Conservation (phyloP, 2,329 filamentous ascomycete genomes). For the Penicillium sclerotiorum region DNA sequence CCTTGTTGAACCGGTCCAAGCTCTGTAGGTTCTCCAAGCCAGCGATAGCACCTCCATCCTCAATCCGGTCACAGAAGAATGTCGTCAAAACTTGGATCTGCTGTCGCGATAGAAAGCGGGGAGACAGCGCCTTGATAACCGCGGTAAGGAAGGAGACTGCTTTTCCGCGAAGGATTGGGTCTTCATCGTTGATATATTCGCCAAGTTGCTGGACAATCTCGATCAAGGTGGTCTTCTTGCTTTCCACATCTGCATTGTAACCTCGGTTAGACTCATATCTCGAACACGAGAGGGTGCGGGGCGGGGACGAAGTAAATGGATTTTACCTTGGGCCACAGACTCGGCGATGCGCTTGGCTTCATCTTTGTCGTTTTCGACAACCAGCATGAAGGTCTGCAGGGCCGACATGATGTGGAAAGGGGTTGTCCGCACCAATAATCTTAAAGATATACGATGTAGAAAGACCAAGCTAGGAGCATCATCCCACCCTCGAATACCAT, state of each 20-base stretch:
- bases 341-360: slow-evolving; percentile 50
- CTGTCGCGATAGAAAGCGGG: slow-evolving; percentile 61
- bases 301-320: slow-evolving; percentile 10
- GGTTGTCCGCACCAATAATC: slow-evolving; percentile 11
- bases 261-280: slow-evolving; percentile 15
- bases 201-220: slow-evolving; percentile 65
- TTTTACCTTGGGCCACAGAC: slow-evolving; percentile 47
- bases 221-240: slow-evolving; percentile 62
- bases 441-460: slow-evolving; percentile 2
- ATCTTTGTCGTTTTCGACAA: slow-evolving; percentile 49
- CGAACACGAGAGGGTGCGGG: slow-evolving; percentile 6
- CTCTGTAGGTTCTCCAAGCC: slow-evolving; percentile 62
- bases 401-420: slow-evolving; percentile 45
- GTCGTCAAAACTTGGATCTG: slow-evolving; percentile 65
- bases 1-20: slow-evolving; percentile 62
- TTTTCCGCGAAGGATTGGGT: slow-evolving; percentile 62
- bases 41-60: slow-evolving; percentile 63
- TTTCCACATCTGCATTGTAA: slow-evolving; percentile 55
- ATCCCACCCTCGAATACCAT: slow-evolving; percentile 13
- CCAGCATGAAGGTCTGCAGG: slow-evolving; percentile 52
- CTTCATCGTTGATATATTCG: slow-evolving; percentile 69
- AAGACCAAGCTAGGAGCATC: not conserved
- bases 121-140: slow-evolving; percentile 52
- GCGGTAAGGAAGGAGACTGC: slow-evolving; percentile 51
- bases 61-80: slow-evolving; percentile 66